Base-by-base conservation (phyloP, 495 filamentous ascomycete genomes). In the Saxophila tyrrhenica region DNA sequence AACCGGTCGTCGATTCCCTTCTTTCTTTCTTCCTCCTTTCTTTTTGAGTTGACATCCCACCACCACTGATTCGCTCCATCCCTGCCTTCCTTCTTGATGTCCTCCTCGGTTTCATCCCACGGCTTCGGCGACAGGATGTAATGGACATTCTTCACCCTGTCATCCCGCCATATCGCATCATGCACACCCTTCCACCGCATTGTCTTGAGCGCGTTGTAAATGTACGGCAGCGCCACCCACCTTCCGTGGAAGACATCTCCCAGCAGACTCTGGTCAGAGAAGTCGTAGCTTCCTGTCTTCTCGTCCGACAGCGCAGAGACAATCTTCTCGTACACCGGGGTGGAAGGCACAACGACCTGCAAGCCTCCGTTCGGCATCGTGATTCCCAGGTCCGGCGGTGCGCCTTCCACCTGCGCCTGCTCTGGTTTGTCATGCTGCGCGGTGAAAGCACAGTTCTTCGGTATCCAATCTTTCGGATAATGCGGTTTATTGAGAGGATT, bases 121-220 rank as follows among this genome's bases (percentile, higher is more conserved):
- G 87, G 87, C 67, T 94, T 92, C 23, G 83, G 84, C 25, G 70
- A 73, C n/a, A 92, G 63, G 21, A 94, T 83, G 61, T 85, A 90
- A 65, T 92, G 87, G 17, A 90, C 64, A 64, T 86, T 87, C 74
- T 85, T 88, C 17, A 92, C 84, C 54, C 75, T 60, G 15, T 81
- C 79, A 64, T 92, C 87, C 25, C 75, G 68, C 87, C 87, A 92
- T 51, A 91, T 86, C 38, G 73, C 62, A 43, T 72, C 68, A 57
- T 94, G 87, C 50, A 88, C 83, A 7, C 74, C 77, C 39, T 74
- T 63, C 78, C 77, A 77, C 38, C 86, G 74, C 65, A 89, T 57
- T 17, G 87, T 87, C 72, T 89, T 90, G 42, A 92, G 69, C 43
- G 84, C 87, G 67, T 94, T 94, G 67, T 91, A 92, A 22, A 79